A percentile compares a stretch with the other conserved stretches of the same genome.
Evolutionary conservation across 2,329 filamentous ascomycete genomes (phyloP).

Genomic region (Sordariomycetes sp.): DNA sequence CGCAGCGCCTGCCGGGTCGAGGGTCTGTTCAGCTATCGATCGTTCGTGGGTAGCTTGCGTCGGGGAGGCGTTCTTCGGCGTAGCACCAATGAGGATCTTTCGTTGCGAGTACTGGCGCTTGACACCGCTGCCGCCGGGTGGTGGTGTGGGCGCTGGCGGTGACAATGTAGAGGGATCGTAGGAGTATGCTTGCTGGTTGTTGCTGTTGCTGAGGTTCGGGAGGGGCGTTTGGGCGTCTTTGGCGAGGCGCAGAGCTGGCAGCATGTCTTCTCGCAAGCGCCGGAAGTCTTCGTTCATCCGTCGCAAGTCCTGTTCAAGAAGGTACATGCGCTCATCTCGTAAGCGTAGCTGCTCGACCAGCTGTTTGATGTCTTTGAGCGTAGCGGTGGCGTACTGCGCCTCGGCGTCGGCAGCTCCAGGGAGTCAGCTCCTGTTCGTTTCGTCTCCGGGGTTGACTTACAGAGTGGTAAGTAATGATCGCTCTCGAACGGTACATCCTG

Average conservation of each 20-base stretch:
- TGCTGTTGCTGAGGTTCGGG: slow-evolving; percentile 37
- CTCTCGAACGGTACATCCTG: slow-evolving; percentile 86
- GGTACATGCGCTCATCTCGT: slow-evolving; percentile 80
- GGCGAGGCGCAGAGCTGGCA: slow-evolving; percentile 80
- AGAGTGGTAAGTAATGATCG: slow-evolving; percentile 87
- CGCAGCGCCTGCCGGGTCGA: slow-evolving; percentile 62
- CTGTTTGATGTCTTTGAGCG: slow-evolving; percentile 85
- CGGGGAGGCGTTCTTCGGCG: slow-evolving; percentile 69
- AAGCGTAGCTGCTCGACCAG: slow-evolving; percentile 83
- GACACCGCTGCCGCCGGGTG: slow-evolving; percentile 41
- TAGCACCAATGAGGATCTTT: slow-evolving; percentile 60
- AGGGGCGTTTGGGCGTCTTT: slow-evolving; percentile 90
- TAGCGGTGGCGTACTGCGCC: slow-evolving; percentile 76
- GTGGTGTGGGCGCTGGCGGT: slow-evolving; percentile 47
- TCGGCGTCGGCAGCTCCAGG: slow-evolving; percentile 75
- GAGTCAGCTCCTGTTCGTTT: neutral
- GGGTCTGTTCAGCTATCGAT: slow-evolving; percentile 50
- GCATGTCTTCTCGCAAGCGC: slow-evolving; percentile 79
- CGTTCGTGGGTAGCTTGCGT: slow-evolving; percentile 63
- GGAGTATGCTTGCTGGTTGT: slow-evolving; percentile 30
- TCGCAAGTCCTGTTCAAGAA: slow-evolving; percentile 75
- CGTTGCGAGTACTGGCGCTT: slow-evolving; percentile 69
- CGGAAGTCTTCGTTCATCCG: slow-evolving; percentile 82
- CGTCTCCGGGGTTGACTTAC: slow-evolving; percentile 37
- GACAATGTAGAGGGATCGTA: slow-evolving; percentile 40